Evolutionary conservation across 2,329 filamentous ascomycete genomes (phyloP), one percentile per base, ranked within the genome.

Genomic region (Hymenoscyphus scutula): DNA sequence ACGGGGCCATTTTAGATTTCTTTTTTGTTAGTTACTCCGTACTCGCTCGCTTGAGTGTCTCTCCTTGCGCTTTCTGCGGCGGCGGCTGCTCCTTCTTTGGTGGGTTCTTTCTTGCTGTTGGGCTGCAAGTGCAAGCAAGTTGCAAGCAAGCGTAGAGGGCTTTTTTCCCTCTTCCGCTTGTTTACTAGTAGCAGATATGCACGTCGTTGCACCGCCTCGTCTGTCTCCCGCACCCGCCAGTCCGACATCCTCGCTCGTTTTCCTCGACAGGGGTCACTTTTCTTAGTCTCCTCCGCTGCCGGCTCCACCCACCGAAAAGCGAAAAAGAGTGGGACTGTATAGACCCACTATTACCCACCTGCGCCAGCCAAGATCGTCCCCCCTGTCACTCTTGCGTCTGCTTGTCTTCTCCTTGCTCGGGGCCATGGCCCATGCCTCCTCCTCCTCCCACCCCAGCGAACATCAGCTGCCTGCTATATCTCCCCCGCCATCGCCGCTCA

Each of bases 401-500:
- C 27, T 38, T 45, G 32, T 38, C 32, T 27, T 53, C 32, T 27
- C 57, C 45, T 29, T 17, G 19, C n/a, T n/a, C n/a, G n/a, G n/a
- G n/a, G n/a, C 57, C 15, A 56, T 38, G 27, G 27, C 27, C 27
- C 27, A 29, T 29, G 27, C 27, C 27, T 8, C 15, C 58, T 34
- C 58, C 58, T 11, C 51, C 58, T 23, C 53, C 58, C 58, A 10
- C 51, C 58, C 32, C 51, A 51, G 45, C 45, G 45, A 51, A 51
- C 30, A 60, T 63, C 64, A 60, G 60, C 62, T 62, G 60, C 48
- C 55, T 60, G 56, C 61, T 58, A 64, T 68, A 63, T 64, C 61
- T 61, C 62, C 61, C 67, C 68, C 65, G 65, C 59, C 65, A 63
- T 65, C 63, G 60, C 65, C 63, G 56, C 53, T 63, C 62, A 53